Percentiles rank a stretch among this genome's conserved stretches.
phyloP scores from a whole-genome alignment of 345 rosid species.

The Citrus sinensis region DVS_A1.0 CM039162.1:8904501-8905000 shows the following conservation, averaged over 20 bases:
- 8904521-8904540: conserved; percentile 33
- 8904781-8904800: neutral
- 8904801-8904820: neutral
- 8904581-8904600: neutral
- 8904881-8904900: neutral
- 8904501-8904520: conserved; percentile 78
- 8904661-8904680: too few relatives aligned
- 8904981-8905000: too few relatives aligned
- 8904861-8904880: neutral
- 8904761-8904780: neutral
- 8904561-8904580: conserved; percentile 44
- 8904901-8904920: neutral
- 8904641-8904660: neutral
- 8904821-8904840: neutral
- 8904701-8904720: neutral
- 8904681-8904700: neutral
- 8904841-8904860: neutral
- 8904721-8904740: neutral
- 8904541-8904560: conserved; percentile 45
- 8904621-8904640: neutral
- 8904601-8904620: neutral
- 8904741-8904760: neutral
- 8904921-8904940: neutral
- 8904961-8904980: too few relatives aligned
- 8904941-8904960: too few relatives aligned